Percentiles rank a stretch among this genome's conserved stretches.
Conservation (phyloP, 371 early-diverging fungal species). For the Mucor irregularis region DNA sequence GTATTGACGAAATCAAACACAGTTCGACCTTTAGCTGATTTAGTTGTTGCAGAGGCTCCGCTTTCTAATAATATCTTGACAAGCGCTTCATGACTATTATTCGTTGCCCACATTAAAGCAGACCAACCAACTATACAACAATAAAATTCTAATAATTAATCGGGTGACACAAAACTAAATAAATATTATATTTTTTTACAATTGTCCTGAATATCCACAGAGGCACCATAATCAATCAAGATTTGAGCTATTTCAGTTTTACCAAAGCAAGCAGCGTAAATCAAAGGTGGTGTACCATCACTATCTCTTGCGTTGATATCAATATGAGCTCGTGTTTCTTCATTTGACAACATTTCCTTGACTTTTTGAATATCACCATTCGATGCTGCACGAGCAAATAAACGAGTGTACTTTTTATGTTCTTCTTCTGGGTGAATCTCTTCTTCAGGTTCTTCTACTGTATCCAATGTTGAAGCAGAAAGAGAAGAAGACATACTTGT, state of each 20-base stretch:
- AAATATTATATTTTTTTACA: constrained; percentile 29
- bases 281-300: constrained; percentile 83
- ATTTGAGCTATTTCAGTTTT: constrained; percentile 67
- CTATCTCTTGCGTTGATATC: constrained; percentile 83
- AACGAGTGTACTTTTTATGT: constrained; percentile 43
- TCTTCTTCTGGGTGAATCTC: constrained; percentile 6
- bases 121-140: constrained; percentile 83
- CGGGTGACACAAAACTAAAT: constrained; percentile 3
- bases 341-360: constrained; percentile 58
- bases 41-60: constrained; percentile 76
- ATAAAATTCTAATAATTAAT: constrained; percentile 10
- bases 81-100: constrained; percentile 77
- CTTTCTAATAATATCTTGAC: constrained; percentile 76
- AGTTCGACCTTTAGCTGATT: constrained; percentile 77
- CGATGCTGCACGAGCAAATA: constrained; percentile 68
- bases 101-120: constrained; percentile 94
- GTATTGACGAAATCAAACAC: constrained; percentile 75
- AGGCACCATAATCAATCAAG: constrained; percentile 76
- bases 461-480: too few relatives aligned
- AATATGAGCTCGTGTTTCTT: constrained; percentile 49
- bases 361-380: constrained; percentile 93
- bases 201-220: constrained; percentile 76
- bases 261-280: constrained; percentile 91
- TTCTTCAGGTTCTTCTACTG: constrained; percentile 13
- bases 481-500: constrained; percentile 2